Evolutionary conservation across 2,329 filamentous ascomycete species (phyloP), one percentile per base, ranked within the genome.

Genomic region (Stagonosporopsis rhizophila): DNA sequence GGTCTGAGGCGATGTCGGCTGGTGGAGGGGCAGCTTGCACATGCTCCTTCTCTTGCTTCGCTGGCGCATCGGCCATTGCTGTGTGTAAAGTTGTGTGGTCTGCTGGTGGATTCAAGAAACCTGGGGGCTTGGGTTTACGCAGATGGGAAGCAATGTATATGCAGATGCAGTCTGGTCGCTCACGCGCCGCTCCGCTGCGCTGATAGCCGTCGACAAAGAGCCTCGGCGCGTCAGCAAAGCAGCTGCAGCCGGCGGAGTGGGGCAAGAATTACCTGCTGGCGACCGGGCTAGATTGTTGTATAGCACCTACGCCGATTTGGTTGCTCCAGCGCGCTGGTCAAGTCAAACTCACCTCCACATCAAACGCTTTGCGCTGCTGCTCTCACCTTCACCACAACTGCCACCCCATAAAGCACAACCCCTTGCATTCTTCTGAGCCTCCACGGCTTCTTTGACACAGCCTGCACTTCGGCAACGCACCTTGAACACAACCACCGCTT

Each of bases 1-100:
- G 94, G 69, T 97, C 94, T 19, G 92, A 89, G 15, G 89, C 87
- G 64, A 74, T 70, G 39, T 77, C 76, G 42, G 64, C 56, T 37
- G 59, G 46, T 48, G 64, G 62, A 59, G 65, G 58, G 56, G 63
- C 59, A 40, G 54, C 38, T 46, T 62, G 48, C 49, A 55, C 49
- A 49, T 47, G 60, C 35, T 40, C 60, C 52, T 50, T 50, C 55
- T 40, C 35, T 48, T 56, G 47, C 44, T 67, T 67, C 42, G 52
- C 48, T 19, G 59, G 60, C 50, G 52, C 58, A 47, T 71, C 64
- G 34, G 64, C 65, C 72, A 74, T 71, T 4, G 37, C 22, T n/a
- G 30, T 41, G 14, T 20, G 2, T 5, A 7, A 15, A 15, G 28
- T 15, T 39, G 37, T 37, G 15, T 56, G 6, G 15, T 23, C 27